Conservation (phyloP, 371 early-diverging fungal species). For the Sporodiniella umbellata region DNA sequence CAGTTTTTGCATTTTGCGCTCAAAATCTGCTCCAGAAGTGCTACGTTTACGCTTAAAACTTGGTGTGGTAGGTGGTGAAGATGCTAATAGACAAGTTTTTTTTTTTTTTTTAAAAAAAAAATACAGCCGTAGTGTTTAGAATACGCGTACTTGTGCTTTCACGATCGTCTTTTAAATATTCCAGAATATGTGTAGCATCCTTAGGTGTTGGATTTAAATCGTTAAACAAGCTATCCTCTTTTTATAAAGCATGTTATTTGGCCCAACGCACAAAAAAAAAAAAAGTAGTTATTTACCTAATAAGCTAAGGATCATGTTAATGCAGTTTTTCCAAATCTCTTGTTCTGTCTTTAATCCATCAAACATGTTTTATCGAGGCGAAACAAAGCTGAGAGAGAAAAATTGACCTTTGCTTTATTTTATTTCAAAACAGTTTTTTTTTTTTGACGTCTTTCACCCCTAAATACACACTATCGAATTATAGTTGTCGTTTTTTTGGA, state of each 20-base stretch:
- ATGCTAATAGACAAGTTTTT: not conserved
- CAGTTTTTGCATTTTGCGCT: slow-evolving; percentile 40
- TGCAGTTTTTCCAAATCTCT: slow-evolving; percentile 36
- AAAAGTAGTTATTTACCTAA: slow-evolving; percentile 34
- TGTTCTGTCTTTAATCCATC: slow-evolving; percentile 25
- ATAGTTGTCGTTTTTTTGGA: too few species aligned
- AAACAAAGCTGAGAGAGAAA: slow-evolving; percentile 1
- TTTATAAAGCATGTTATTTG: not conserved
- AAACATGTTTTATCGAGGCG: slow-evolving; percentile 18
- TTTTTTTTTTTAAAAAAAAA: too few species aligned
- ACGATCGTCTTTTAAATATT: slow-evolving; percentile 3
- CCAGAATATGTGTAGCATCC: not conserved
- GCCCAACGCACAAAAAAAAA: not conserved
- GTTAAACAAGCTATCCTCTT: slow-evolving; percentile 28
- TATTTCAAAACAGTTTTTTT: not conserved
- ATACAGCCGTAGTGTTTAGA: too few species aligned
- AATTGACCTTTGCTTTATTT: not conserved
- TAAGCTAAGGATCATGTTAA: slow-evolving; percentile 32
- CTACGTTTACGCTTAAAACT: slow-evolving; percentile 40
- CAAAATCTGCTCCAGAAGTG: slow-evolving; percentile 28
- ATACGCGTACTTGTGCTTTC: slow-evolving; percentile 8
- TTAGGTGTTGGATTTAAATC: slow-evolving; percentile 10
- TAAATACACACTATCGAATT: too few species aligned
- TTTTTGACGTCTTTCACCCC: too few species aligned
- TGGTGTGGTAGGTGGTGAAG: slow-evolving; percentile 8